phyloP scores from a whole-genome alignment of 768 basidiomycete species.

The Russula foetens region DNA sequence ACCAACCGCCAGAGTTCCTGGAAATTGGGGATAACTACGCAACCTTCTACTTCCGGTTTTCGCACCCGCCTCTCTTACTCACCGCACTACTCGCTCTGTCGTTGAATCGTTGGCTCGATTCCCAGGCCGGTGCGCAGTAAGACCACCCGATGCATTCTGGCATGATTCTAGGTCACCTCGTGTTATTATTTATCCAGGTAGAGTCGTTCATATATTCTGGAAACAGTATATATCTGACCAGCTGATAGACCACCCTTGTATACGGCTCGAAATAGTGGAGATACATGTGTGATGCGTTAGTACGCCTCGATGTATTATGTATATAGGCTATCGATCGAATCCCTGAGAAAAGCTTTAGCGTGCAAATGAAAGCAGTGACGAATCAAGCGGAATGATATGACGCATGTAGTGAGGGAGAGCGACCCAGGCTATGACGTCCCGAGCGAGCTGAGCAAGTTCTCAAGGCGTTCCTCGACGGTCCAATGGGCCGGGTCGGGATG shows the following conservation, averaged over 20 bases:
- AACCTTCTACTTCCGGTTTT: conserved; percentile 55
- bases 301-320: conserved; percentile 3
- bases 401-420: background rate
- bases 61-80: conserved; percentile 49
- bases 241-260: conserved; percentile 1
- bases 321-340: conserved; percentile 6
- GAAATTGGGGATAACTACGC: conserved; percentile 59
- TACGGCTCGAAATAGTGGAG: conserved; percentile 9
- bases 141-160: background rate
- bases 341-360: background rate
- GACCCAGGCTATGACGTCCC: conserved; percentile 25
- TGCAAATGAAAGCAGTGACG: conserved; percentile 2
- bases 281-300: conserved; percentile 18
- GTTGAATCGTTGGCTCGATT: conserved; percentile 70
- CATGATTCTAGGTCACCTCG: background rate
- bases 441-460: conserved; percentile 53
- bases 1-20: conserved; percentile 37
- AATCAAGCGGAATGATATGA: background rate
- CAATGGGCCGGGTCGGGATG: conserved; percentile 54
- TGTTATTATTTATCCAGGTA: background rate
- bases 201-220: background rate
- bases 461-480: conserved; percentile 70
- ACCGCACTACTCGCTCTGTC: conserved; percentile 58
- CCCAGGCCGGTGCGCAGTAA: conserved; percentile 36
- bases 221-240: conserved; percentile 1